phyloP scores from a whole-genome alignment of 73 alveolate genomes.

The Uronychia setigera region DNA sequence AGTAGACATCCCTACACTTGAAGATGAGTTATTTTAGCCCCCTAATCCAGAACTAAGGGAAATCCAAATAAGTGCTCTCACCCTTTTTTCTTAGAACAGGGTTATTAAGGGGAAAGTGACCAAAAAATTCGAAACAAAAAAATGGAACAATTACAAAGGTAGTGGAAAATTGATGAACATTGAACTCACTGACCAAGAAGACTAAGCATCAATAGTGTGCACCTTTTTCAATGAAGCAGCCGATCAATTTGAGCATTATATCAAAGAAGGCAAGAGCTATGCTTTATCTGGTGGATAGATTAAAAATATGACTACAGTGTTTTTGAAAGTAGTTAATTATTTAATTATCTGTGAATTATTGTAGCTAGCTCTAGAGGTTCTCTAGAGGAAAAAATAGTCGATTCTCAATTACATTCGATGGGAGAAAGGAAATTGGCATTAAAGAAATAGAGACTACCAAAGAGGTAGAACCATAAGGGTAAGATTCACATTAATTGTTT shows the following conservation, averaged over 20 bases:
- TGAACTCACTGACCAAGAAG: conserved; percentile 73
- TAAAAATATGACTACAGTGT: too few relatives aligned
- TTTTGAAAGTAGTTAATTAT: too few relatives aligned
- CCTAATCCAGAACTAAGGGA: too few relatives aligned
- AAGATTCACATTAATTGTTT: conserved; percentile 43
- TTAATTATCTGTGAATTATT: too few relatives aligned
- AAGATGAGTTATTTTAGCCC: too few relatives aligned
- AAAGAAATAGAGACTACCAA: conserved; percentile 45
- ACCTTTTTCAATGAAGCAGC: conserved; percentile 83
- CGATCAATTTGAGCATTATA: conserved; percentile 64
- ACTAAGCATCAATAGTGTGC: conserved; percentile 72
- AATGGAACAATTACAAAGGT: conserved; percentile 71
- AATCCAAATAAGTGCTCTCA: conserved; percentile 77
- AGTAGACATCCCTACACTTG: too few relatives aligned
- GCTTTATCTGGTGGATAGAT: conserved; percentile 73
- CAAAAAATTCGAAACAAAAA: conserved; percentile 68
- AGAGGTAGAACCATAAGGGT: conserved; percentile 42
- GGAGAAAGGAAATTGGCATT: conserved; percentile 59
- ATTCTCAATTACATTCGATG: conserved; percentile 75
- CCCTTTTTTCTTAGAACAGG: conserved; percentile 76
- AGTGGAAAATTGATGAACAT: conserved; percentile 71
- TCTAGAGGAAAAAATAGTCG: conserved; percentile 74
- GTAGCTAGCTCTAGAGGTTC: too few relatives aligned
- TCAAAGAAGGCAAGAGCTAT: conserved; percentile 78
- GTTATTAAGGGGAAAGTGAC: conserved; percentile 78